Base-by-base conservation (phyloP, 2,329 filamentous ascomycete genomes). In the Colletotrichum australisinense region DNA sequence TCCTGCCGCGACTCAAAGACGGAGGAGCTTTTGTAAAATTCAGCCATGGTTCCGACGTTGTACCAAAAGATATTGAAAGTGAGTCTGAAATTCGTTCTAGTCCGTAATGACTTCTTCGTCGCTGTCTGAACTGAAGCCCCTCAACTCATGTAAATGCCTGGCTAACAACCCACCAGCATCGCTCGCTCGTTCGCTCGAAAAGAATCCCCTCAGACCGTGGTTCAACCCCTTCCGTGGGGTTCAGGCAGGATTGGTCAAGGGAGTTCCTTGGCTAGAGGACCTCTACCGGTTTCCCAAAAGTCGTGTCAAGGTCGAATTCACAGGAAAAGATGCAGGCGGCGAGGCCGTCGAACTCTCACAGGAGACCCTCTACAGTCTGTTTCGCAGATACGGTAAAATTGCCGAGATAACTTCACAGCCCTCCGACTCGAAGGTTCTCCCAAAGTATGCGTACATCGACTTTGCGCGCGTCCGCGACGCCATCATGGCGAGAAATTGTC, bases 1-100 rank as follows among this genome's bases (percentile, higher is more conserved):
- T 98, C 19, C 82, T 98, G 22, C 95, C 95, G 0, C 89, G 95
- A 3, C 86, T 97, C 32, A 95, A 97, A 78, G 97, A 99, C 79
- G 97, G 97, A 19, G 97, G 97, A 14, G 95, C 94, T 0, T 98
- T 97, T 80, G 92, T 98, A 81, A 98, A 97, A 81, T 95, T 97
- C 80, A 88, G 88, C 19, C 90, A 88, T 66, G 82, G 84, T 52
- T 74, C 81, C 1, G 81, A 80, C 12, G 77, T 84, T 11, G 80
- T 83, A 4, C 78, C 83, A 3, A 80, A 84, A 59, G 78, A 86
- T 60, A 79, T 88, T 60, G 86, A 88, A 79, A 79, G 84, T 85
- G 77, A 38, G 76, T 76, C 24, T 2, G 38, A 12, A 26, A 22
- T 3, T 46, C 42, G 16, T 9, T 46, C 5, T 9, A 19, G 19